These are phyloP conservation scores for Polytolypa hystricis DNA, from an alignment of 2,329 filamentous ascomycete genomes.

Conservation along the genomic window DNA sequence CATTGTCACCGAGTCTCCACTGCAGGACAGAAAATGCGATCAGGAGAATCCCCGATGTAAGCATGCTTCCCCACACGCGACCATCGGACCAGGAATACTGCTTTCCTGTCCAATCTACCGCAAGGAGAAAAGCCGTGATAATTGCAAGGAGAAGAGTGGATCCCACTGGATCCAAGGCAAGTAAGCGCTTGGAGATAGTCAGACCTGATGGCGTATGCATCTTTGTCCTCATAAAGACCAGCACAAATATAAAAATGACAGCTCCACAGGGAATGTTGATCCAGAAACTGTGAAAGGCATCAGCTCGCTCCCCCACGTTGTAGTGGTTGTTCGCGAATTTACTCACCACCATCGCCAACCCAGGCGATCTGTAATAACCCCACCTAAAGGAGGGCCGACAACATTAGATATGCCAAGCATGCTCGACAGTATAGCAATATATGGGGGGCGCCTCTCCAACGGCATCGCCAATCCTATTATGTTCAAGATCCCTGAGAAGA, in stretches of 20 bases:
- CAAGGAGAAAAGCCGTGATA: neutral
- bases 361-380: neutral
- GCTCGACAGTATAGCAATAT: neutral
- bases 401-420: neutral
- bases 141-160: neutral
- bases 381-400: neutral
- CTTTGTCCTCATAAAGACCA: constrained; percentile 3
- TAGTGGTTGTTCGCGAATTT: neutral
- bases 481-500: neutral
- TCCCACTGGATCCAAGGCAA: constrained; percentile 3
- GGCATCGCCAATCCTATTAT: neutral
- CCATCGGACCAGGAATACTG: neutral
- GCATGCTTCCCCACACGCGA: neutral
- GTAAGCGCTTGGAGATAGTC: neutral
- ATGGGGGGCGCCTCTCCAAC: neutral
- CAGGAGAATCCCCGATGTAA: neutral
- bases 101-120: neutral
- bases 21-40: neutral
- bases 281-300: constrained; percentile 6
- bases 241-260: constrained; percentile 1
- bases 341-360: neutral
- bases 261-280: constrained; percentile 7
- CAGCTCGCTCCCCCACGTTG: neutral
- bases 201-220: neutral
- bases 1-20: neutral